Percentiles rank a stretch among this genome's conserved stretches.
Conservation (phyloP, 371 early-diverging fungal species). For the Mucor velutinosus region DNA sequence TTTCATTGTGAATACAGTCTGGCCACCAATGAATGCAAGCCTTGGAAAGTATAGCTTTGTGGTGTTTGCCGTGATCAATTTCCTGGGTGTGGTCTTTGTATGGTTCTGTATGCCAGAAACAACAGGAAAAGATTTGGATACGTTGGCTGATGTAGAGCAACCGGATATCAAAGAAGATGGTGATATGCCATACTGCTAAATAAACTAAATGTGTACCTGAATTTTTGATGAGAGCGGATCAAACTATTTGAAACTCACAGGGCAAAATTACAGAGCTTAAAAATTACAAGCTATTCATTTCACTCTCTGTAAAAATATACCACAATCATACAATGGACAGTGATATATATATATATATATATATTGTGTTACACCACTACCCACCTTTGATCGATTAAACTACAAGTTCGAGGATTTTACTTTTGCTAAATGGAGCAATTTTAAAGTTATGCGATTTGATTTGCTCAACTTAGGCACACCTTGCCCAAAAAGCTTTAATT, state of each 20-base stretch:
- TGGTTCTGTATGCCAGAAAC: constrained; percentile 47
- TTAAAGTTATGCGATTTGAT: constrained; percentile 5
- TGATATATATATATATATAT: neutral
- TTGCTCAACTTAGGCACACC: neutral
- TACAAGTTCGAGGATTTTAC: neutral
- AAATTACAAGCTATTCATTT: neutral
- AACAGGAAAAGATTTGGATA: constrained; percentile 40
- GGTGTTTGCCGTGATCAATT: constrained; percentile 49
- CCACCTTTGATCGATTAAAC: neutral
- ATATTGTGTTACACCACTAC: neutral
- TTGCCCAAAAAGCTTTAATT: neutral
- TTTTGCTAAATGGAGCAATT: neutral
- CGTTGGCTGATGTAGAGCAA: neutral
- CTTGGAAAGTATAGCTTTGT: constrained; percentile 40
- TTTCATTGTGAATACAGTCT: constrained; percentile 45
- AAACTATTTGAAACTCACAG: neutral
- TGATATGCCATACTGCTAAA: neutral
- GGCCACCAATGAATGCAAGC: constrained; percentile 38
- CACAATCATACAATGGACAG: neutral
- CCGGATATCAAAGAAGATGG: neutral
- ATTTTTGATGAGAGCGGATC: neutral
- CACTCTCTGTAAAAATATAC: neutral
- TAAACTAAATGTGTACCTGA: neutral
- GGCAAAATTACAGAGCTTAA: too few species aligned
- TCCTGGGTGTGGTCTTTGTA: constrained; percentile 44